phyloP scores from a whole-genome alignment of 208 protist species.

The Trypanosoma brucei region DNA sequence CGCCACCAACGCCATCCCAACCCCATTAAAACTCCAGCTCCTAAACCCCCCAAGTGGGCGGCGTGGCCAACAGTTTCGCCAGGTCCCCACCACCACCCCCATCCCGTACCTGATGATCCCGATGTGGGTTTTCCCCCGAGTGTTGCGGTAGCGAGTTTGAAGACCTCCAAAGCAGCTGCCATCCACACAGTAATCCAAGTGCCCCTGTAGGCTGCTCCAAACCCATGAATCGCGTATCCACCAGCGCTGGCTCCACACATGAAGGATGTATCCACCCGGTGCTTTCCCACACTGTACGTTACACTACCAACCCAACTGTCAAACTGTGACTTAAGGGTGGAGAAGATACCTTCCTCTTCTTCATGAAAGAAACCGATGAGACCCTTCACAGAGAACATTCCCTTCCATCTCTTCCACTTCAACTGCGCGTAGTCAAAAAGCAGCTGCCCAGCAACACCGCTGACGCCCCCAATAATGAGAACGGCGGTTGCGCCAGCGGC shows the following conservation, averaged over 20 bases:
- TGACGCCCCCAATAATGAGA: slow-evolving; percentile 37
- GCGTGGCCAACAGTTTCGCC: slow-evolving; percentile 51
- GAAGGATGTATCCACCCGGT: slow-evolving; percentile 28
- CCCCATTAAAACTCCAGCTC: slow-evolving; percentile 34
- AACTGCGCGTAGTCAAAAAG: slow-evolving; percentile 45
- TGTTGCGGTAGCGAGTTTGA: neutral
- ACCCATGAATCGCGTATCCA: slow-evolving; percentile 47
- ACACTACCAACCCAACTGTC: slow-evolving; percentile 19
- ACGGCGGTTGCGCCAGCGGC: slow-evolving; percentile 41
- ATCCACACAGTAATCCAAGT: slow-evolving; percentile 27
- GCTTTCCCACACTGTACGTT: slow-evolving; percentile 28
- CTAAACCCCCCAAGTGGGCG: slow-evolving; percentile 63
- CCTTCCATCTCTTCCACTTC: neutral
- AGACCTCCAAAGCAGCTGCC: slow-evolving; percentile 9
- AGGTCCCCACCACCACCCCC: slow-evolving; percentile 24
- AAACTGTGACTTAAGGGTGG: neutral
- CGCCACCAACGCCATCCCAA: slow-evolving; percentile 26
- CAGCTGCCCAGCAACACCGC: slow-evolving; percentile 59
- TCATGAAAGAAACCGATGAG: neutral
- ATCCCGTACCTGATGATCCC: neutral
- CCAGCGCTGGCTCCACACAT: slow-evolving; percentile 65
- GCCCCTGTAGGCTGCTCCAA: slow-evolving; percentile 45
- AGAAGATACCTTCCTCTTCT: slow-evolving; percentile 1
- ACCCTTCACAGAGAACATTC: neutral
- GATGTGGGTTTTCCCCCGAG: no score